phyloP scores from a whole-genome alignment of 164 flowering plant species.

The Liriodendron chinense region DNA sequence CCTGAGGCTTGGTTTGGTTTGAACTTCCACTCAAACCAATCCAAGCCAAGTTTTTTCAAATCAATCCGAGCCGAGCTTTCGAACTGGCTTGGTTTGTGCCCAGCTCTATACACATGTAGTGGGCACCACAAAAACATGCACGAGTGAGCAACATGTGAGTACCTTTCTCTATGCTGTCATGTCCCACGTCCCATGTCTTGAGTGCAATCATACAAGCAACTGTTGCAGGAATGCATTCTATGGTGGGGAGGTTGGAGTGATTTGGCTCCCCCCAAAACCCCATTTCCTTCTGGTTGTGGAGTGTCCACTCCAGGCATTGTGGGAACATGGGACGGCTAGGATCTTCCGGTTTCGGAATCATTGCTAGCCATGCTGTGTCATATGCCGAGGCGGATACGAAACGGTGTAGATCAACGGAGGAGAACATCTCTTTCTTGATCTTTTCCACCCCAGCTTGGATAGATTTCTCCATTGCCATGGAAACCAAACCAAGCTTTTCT shows the following conservation, averaged over 20 bases:
- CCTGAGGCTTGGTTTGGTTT: too few species aligned
- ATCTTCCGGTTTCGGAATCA: constrained; percentile 27
- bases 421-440: constrained; percentile 21
- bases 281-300: constrained; percentile 31
- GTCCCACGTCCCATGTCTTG: constrained; percentile 32
- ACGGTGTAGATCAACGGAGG: constrained; percentile 10
- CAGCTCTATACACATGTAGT: too few species aligned
- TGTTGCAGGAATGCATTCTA: constrained; percentile 35
- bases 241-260: constrained; percentile 19
- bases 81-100: too few species aligned
- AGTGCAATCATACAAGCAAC: constrained; percentile 47
- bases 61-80: too few species aligned
- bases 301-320: constrained; percentile 39
- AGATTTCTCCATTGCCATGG: neutral
- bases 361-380: constrained; percentile 57
- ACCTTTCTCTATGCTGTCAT: constrained; percentile 25
- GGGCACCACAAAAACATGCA: too few species aligned
- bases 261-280: constrained; percentile 42
- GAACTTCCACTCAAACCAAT: too few species aligned
- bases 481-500: neutral
- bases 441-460: neutral
- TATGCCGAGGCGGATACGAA: constrained; percentile 39
- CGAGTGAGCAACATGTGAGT: neutral
- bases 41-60: too few species aligned
- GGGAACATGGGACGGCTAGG: constrained; percentile 32